Evolutionary conservation across 345 rosid species (phyloP).

Genomic region (Nephelium lappaceum): DNA sequence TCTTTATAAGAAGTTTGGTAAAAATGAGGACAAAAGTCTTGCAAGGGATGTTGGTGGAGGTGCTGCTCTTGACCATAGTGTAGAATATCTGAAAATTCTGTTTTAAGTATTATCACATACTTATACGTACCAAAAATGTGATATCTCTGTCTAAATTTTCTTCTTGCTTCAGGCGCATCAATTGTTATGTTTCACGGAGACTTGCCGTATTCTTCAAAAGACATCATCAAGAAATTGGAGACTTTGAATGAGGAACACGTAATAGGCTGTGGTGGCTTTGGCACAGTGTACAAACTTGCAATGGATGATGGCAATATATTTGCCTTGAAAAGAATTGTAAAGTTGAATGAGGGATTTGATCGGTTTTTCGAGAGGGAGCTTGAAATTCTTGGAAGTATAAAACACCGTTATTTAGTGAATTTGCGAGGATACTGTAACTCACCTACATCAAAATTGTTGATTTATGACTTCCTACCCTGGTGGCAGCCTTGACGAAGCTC

Average conservation of each 20-base stretch:
- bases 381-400: constrained; percentile 97
- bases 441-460: constrained; percentile 81
- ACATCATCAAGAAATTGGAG: constrained; percentile 90
- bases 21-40: constrained; percentile 68
- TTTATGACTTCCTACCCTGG: constrained; percentile 95
- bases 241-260: constrained; percentile 81
- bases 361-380: constrained; percentile 98
- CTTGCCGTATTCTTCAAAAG: constrained; percentile 93
- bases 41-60: constrained; percentile 94
- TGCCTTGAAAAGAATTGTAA: constrained; percentile 86
- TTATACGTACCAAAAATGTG: constrained; percentile 16
- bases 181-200: constrained; percentile 98
- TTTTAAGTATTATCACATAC: constrained; percentile 5
- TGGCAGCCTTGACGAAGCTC: constrained; percentile 97
- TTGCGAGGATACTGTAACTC: constrained; percentile 97
- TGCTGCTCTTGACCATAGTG: constrained; percentile 34
- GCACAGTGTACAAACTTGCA: constrained; percentile 88
- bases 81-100: constrained; percentile 20
- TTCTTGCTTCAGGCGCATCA: constrained; percentile 76
- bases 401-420: constrained; percentile 92
- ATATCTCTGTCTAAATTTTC: constrained; percentile 11
- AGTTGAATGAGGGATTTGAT: constrained; percentile 90
- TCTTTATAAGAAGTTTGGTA: constrained; percentile 94
- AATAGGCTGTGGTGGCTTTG: constrained; percentile 95
- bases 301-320: constrained; percentile 97